phyloP scores from a whole-genome alignment of 108 stramenopile genomes.

The Aureococcus anophagefferens region DNA sequence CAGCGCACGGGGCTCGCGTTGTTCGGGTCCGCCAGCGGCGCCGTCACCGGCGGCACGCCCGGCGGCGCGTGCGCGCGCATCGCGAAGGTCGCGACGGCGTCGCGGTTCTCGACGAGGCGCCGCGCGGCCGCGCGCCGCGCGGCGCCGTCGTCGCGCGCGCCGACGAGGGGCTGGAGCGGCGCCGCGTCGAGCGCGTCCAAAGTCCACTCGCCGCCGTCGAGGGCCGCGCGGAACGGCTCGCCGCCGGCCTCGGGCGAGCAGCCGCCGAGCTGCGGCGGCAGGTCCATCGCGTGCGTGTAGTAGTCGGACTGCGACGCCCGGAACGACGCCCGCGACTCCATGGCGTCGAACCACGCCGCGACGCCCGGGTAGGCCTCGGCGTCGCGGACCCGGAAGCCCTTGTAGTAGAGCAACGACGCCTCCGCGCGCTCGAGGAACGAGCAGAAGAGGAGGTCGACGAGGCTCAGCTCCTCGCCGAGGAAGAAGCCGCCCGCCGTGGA shows the following conservation, averaged over 20 bases:
- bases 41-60: conserved; percentile 63
- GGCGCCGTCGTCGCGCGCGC: conserved; percentile 44
- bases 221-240: conserved; percentile 49
- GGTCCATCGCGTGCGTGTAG: conserved; percentile 83
- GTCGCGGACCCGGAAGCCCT: conserved; percentile 72
- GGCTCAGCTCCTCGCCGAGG: conserved; percentile 52
- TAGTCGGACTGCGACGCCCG: conserved; percentile 70
- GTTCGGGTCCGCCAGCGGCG: conserved; percentile 76
- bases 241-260: conserved; percentile 58
- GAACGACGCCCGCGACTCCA: conserved; percentile 56
- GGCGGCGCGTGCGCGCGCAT: conserved; percentile 67
- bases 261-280: conserved; percentile 87
- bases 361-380: conserved; percentile 54
- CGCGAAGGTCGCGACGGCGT: conserved; percentile 72
- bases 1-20: neutral
- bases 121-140: conserved; percentile 69
- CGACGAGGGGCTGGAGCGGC: conserved; percentile 9
- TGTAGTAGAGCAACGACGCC: conserved; percentile 73
- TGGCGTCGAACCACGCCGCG: conserved; percentile 81
- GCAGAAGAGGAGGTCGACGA: conserved; percentile 70
- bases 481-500: conserved; percentile 63
- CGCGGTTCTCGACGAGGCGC: conserved; percentile 57
- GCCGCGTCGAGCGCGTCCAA: neutral
- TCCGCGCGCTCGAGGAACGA: conserved; percentile 79
- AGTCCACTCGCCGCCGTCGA: conserved; percentile 34